Evolutionary conservation across 352 stramenopile species (phyloP).

Genomic region (Phytophthora pisi): DNA sequence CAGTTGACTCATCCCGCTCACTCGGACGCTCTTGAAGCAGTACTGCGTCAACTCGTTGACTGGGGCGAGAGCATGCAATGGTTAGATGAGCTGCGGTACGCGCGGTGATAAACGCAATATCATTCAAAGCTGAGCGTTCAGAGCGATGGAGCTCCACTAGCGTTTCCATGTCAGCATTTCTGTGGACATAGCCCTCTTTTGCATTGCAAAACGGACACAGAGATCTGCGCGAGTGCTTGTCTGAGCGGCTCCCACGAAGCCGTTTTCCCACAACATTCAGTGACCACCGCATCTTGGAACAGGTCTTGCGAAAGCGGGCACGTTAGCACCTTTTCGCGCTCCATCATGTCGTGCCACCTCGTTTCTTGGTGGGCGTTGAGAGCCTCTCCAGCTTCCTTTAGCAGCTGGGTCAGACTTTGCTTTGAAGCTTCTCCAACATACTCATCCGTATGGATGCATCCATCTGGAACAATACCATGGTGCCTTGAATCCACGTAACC

Average conservation of each 20-base stretch:
- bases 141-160: slow-evolving; percentile 2
- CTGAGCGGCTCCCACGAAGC: neutral
- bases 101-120: neutral
- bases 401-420: neutral
- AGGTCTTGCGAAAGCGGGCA: neutral
- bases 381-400: neutral
- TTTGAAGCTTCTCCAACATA: neutral
- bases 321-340: neutral
- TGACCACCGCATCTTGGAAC: slow-evolving; percentile 2
- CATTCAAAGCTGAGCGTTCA: neutral
- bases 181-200: neutral
- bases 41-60: neutral
- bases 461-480: neutral
- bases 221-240: neutral
- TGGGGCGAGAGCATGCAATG: neutral
- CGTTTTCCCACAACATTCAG: slow-evolving; percentile 8
- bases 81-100: neutral
- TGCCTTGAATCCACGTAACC: neutral
- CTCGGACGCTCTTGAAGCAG: neutral
- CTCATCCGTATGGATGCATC: neutral
- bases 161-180: neutral
- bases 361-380: neutral
- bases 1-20: neutral
- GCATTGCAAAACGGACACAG: slow-evolving; percentile 2
- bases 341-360: neutral